Base-by-base conservation (phyloP, 1,139 yeast genomes). In the Fermentozyma sake region DNA sequence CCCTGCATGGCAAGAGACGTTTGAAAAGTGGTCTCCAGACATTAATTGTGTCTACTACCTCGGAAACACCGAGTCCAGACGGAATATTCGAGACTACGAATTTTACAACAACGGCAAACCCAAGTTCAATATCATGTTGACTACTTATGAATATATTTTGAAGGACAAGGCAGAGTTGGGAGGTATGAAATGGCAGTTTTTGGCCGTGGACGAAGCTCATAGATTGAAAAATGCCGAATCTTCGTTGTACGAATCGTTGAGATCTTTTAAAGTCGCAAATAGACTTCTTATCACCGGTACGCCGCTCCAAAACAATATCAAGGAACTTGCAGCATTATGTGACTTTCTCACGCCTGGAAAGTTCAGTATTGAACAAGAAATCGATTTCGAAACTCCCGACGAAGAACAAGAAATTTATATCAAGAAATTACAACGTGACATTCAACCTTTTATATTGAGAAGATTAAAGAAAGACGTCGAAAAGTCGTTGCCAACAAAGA, bases 1-100 rank as follows among this genome's bases (percentile, higher is more conserved):
- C 32, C 96, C 97, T 1, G 95, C 98, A 1, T 93, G 99, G 99
- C 97, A 91, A 60, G 98, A 93, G 50, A 93, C 98, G 3, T 83
- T 93, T 55, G 98, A 91, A 47, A 76, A 80, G 48, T 93, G 99
- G 99, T 76, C 98, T 0, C 97, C 98, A 2, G 98, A 89, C 52
- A 68, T 93, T 34, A 91, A 93, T 52, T 85, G 91, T 56, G 76
- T 91, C 38, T 86, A 86, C 46, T 91, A 91, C 50, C 70, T 89
- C 64, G 99, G 99, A 28, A 93, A 93, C 52, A 79, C 93, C 19
- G 76, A 79, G 48, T 81, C 97, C 1, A 76, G 98, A 48, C 73
- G 74, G 41, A 78, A 76, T 1, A 84, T 91, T 20, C 71, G 96
- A 39, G 89, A 87, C 19, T 75, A 79, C 50, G 99, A 93, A 58